A percentile compares a stretch with the other conserved stretches of the same genome.
Conservation (phyloP, 257 asterid species). For the Solanum etuberosum region DNA sequence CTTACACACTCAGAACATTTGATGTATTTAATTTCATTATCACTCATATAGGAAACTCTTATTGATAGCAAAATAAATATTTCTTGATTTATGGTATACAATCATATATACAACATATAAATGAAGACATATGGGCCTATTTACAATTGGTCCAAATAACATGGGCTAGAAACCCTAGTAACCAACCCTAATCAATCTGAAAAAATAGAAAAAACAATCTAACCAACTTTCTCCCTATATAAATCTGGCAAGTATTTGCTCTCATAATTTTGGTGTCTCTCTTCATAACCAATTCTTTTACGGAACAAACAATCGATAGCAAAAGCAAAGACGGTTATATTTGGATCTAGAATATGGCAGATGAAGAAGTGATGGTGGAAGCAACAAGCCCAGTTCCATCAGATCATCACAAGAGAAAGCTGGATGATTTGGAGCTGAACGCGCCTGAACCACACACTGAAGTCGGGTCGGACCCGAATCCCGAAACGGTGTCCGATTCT, state of each 20-base stretch:
- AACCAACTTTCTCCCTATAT: background rate
- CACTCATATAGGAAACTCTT: background rate
- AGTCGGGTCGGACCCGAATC: slow-evolving; percentile 10
- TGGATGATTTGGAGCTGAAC: slow-evolving; percentile 42
- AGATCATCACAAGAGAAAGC: slow-evolving; percentile 75
- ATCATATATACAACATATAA: background rate
- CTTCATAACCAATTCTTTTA: background rate
- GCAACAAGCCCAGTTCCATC: slow-evolving; percentile 20
- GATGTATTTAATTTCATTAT: no score
- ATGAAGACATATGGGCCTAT: background rate
- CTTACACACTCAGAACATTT: no score
- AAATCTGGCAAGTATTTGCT: background rate
- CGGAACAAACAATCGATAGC: background rate
- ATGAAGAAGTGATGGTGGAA: slow-evolving; percentile 31
- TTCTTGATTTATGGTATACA: background rate
- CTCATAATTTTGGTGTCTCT: background rate
- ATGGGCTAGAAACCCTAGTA: background rate
- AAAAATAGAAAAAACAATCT: background rate
- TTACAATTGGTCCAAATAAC: background rate
- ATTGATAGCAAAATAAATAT: background rate
- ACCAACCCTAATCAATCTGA: background rate
- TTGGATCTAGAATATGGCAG: slow-evolving; percentile 22
- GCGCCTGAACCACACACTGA: slow-evolving; percentile 16
- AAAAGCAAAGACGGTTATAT: background rate
- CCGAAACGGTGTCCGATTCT: slow-evolving; percentile 14